Base-by-base conservation (phyloP, 106 monocot species). In the Allium fistulosum region DNA sequence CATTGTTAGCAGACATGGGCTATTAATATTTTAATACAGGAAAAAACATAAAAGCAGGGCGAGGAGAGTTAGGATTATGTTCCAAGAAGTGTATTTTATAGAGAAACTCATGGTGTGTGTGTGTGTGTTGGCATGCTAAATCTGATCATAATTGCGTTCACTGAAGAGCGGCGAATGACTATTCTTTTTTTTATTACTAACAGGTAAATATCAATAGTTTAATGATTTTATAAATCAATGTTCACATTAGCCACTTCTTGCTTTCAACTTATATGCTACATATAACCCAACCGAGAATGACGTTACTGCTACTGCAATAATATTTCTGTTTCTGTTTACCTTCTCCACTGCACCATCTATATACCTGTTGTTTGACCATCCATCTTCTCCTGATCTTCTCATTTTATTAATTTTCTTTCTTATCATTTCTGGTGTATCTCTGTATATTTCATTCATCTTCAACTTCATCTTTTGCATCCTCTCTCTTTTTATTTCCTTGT, bases 221-320 rank as follows among this genome's bases (percentile, higher is more conserved):
- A 0, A 22, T 22, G 22, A 22, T 22, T 22, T 22, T 22, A 22
- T 22, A 22, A 22, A 22, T 22, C 22, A 22, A 22, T 22, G 22
- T 22, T 22, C 22, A 22, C 22, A 22, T 63, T 17, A 61, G 27
- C 28, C 11, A n/a, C 66, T 47, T n/a, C 62, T 26, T 28, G 13
- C 26, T 62, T 68, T 78, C 56, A 75, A 55, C 57, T 73, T 84
- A 45, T 46, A 60, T 8, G 75, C 76, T 46, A 74, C 56, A 67
- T 61, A 84, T 46, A 76, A 80, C 26, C 80, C 84, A 17, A 74
- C 60, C 12, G 80, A 66, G 51, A 84, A 84, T 14, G 74, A 69
- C 48, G 74, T 49, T 59, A 77, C 65, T 45, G 79, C 79, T 9
- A 80, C 76, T 51, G 66, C 76, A 63, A 84, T 77, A 27, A 64